These are phyloP conservation scores for Haberlea rhodopensis DNA, from an alignment of 257 asterid genomes.

Conservation along the genomic window DNA sequence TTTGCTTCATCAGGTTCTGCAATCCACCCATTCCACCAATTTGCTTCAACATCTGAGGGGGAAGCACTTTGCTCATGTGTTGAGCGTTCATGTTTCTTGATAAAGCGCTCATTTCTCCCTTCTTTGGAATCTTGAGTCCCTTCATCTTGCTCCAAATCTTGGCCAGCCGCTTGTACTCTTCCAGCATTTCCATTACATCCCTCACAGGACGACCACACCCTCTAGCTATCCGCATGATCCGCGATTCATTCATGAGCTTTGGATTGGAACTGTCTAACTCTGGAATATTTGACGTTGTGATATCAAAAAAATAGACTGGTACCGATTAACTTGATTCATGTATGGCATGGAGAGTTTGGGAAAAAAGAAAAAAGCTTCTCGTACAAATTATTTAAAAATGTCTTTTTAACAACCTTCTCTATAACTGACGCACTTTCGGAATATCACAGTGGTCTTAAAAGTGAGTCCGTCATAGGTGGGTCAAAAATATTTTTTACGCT, in stretches of 20 bases:
- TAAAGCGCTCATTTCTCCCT: slow-evolving; percentile 85
- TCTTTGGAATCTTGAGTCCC: slow-evolving; percentile 95
- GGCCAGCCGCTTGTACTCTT: slow-evolving; percentile 86
- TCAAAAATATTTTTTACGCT: too few species aligned
- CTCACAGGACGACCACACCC: slow-evolving; percentile 76
- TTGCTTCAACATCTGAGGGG: slow-evolving; percentile 93
- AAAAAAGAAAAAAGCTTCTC: too few species aligned
- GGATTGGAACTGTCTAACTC: slow-evolving; percentile 92
- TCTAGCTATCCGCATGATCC: slow-evolving; percentile 81
- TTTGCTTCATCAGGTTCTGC: slow-evolving; percentile 90
- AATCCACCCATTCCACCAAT: slow-evolving; percentile 96
- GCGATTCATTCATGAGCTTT: slow-evolving; percentile 78
- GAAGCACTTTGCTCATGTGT: slow-evolving; percentile 91
- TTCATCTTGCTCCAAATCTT: slow-evolving; percentile 97
- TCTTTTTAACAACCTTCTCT: too few species aligned
- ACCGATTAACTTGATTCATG: background rate
- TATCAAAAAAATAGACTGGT: background rate
- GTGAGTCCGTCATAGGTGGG: background rate
- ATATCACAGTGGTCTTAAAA: too few species aligned
- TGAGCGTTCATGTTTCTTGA: slow-evolving; percentile 86
- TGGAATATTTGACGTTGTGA: slow-evolving; percentile 27
- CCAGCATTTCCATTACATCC: slow-evolving; percentile 92
- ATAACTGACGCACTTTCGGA: too few species aligned
- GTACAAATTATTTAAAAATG: too few species aligned
- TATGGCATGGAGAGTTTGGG: too few species aligned